Percentiles rank a stretch among this genome's conserved stretches.
Conservation (phyloP, 371 early-diverging fungal genomes). For the Capniomyces stellatus region DNA sequence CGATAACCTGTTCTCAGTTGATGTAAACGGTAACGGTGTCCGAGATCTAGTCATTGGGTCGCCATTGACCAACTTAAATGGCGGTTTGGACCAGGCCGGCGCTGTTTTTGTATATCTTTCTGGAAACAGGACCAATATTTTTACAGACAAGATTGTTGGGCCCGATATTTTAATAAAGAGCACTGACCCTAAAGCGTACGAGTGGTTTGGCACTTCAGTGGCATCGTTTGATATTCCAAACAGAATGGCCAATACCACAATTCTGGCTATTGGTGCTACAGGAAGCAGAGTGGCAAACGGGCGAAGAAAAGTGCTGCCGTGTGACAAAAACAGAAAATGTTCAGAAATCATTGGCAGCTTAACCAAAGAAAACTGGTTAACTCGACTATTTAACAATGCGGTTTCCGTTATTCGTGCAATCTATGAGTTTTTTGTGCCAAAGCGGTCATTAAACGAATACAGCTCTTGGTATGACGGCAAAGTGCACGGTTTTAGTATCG, state of each 20-base stretch:
- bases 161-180: constrained; percentile 17
- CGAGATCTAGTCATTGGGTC: constrained; percentile 50
- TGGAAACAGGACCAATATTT: background rate
- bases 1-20: constrained; percentile 31
- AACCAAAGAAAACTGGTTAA: too few relatives aligned
- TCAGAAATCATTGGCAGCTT: background rate
- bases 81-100: constrained; percentile 13
- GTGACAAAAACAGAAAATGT: constrained; percentile 1
- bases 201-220: constrained; percentile 26
- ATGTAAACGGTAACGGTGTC: constrained; percentile 45
- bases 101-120: constrained; percentile 13
- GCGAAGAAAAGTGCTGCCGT: constrained; percentile 1
- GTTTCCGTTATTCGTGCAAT: background rate
- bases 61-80: constrained; percentile 26
- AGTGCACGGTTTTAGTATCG: constrained; percentile 20
- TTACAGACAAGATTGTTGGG: background rate
- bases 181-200: constrained; percentile 13
- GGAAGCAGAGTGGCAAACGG: constrained; percentile 5
- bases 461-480: constrained; percentile 6
- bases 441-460: constrained; percentile 4
- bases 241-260: constrained; percentile 4
- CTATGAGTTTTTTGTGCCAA: constrained; percentile 7
- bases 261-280: constrained; percentile 18
- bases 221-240: background rate
- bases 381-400: too few relatives aligned